These are phyloP conservation scores for Trichoderma koningii DNA, from an alignment of 2,329 filamentous ascomycete species.

Conservation along the genomic window DNA sequence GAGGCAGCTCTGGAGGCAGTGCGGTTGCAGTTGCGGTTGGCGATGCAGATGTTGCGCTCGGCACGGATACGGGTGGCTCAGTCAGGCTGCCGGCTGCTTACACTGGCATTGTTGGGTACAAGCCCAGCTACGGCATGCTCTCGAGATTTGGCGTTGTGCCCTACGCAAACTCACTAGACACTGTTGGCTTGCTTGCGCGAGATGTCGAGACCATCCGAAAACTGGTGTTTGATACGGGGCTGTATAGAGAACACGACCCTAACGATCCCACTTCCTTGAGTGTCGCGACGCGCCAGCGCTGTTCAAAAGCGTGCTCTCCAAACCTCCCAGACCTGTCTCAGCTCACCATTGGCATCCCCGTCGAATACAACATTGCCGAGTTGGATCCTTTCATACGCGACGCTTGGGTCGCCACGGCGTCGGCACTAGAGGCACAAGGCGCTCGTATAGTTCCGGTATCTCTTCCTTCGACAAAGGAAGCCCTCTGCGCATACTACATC, in stretches of 20 bases:
- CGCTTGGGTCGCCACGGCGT: constrained; percentile 68
- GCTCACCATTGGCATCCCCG: constrained; percentile 58
- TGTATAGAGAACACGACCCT: constrained; percentile 61
- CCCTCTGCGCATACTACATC: constrained; percentile 91
- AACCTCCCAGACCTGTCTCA: constrained; percentile 35
- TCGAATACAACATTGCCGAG: constrained; percentile 87
- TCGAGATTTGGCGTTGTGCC: constrained; percentile 85
- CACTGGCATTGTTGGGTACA: constrained; percentile 80
- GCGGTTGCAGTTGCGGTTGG: constrained; percentile 76
- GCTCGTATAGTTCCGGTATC: constrained; percentile 74
- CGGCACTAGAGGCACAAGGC: constrained; percentile 62
- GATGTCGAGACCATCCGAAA: constrained; percentile 54
- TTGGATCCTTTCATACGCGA: constrained; percentile 68
- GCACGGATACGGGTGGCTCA: constrained; percentile 91
- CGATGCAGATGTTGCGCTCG: constrained; percentile 66
- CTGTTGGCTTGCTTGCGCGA: constrained; percentile 73
- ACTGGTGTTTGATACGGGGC: constrained; percentile 52
- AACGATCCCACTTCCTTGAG: constrained; percentile 76
- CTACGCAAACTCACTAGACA: constrained; percentile 91
- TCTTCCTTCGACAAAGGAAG: constrained; percentile 79
- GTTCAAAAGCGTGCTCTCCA: constrained; percentile 38
- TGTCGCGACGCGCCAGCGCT: constrained; percentile 54
- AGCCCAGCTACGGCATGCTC: constrained; percentile 86
- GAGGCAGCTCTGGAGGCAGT: constrained; percentile 91
- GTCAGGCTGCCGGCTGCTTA: constrained; percentile 87